phyloP scores from a whole-genome alignment of 2,329 filamentous ascomycete genomes.

The Mycosphaerelloides madeirae region DNA sequence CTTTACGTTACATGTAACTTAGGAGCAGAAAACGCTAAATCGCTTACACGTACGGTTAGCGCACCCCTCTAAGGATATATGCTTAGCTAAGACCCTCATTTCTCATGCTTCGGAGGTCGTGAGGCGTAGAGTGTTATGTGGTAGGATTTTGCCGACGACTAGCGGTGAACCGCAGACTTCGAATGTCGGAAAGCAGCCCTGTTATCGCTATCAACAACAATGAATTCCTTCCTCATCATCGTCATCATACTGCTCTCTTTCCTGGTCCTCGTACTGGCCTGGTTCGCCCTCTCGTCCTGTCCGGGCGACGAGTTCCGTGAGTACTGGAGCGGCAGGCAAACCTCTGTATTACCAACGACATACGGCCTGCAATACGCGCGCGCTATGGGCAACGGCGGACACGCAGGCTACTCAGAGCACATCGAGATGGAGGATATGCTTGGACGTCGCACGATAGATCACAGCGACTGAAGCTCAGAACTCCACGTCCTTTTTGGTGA shows the following conservation, averaged over 20 bases:
- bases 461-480: conserved; percentile 50
- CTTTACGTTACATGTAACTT: too few relatives aligned
- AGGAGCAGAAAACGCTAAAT: too few relatives aligned
- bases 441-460: conserved; percentile 23
- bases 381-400: conserved; percentile 50
- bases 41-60: too few relatives aligned
- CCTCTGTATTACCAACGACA: conserved; percentile 35
- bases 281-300: conserved; percentile 53
- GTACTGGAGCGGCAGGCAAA: conserved; percentile 37
- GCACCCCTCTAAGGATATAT: too few relatives aligned
- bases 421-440: conserved; percentile 61
- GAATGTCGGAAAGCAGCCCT: too few relatives aligned
- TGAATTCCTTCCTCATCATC: conserved; percentile 15
- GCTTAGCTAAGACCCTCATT: too few relatives aligned
- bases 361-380: conserved; percentile 55
- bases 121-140: too few relatives aligned
- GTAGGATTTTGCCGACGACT: too few relatives aligned
- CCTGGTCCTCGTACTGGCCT: conserved; percentile 34
- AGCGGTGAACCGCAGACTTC: too few relatives aligned
- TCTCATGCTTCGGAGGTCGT: too few relatives aligned
- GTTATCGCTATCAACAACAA: not conserved
- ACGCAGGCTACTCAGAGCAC: conserved; percentile 54
- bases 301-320: conserved; percentile 51
- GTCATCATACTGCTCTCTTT: conserved; percentile 22
- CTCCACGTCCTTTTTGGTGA: conserved; percentile 65